phyloP scores from a whole-genome alignment of 2,329 filamentous ascomycete species.

The Gnomoniopsis sp. region DNA sequence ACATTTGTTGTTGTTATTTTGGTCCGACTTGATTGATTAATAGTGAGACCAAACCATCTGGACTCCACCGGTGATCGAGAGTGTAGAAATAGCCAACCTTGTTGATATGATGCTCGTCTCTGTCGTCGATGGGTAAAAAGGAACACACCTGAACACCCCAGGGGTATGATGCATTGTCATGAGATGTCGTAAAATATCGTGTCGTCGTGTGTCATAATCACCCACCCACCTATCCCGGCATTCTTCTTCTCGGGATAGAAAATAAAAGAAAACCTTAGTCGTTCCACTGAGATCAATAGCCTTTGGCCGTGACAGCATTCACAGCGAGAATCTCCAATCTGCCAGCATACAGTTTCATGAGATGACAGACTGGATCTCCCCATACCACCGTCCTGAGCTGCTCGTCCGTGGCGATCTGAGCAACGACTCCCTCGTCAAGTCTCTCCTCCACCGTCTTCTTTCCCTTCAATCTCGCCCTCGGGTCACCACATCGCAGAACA shows the following conservation, averaged over 20 bases:
- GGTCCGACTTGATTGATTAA: too few species aligned
- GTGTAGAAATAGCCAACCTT: too few species aligned
- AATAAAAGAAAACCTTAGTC: neutral
- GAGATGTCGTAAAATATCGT: neutral
- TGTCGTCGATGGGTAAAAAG: too few species aligned
- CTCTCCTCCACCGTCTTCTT: slow-evolving; percentile 48
- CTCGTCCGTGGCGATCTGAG: slow-evolving; percentile 65
- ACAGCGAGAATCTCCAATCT: slow-evolving; percentile 70
- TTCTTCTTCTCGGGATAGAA: neutral
- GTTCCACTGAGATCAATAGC: slow-evolving; percentile 16
- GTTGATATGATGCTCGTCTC: too few species aligned
- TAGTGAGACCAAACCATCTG: too few species aligned
- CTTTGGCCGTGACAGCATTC: slow-evolving; percentile 56
- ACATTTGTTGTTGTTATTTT: too few species aligned
- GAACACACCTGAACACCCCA: too few species aligned
- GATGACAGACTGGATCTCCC: slow-evolving; percentile 77
- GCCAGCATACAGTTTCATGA: slow-evolving; percentile 73
- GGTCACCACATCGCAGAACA: slow-evolving; percentile 55
- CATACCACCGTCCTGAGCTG: slow-evolving; percentile 69
- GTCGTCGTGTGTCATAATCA: neutral
- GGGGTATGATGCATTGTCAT: too few species aligned
- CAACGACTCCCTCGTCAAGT: slow-evolving; percentile 60
- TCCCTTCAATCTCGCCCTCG: slow-evolving; percentile 33
- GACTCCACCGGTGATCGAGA: too few species aligned
- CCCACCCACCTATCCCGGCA: too few species aligned